Base-by-base conservation (phyloP, 176 grass and related monocot species). In the Triticum timopheevii region DNA sequence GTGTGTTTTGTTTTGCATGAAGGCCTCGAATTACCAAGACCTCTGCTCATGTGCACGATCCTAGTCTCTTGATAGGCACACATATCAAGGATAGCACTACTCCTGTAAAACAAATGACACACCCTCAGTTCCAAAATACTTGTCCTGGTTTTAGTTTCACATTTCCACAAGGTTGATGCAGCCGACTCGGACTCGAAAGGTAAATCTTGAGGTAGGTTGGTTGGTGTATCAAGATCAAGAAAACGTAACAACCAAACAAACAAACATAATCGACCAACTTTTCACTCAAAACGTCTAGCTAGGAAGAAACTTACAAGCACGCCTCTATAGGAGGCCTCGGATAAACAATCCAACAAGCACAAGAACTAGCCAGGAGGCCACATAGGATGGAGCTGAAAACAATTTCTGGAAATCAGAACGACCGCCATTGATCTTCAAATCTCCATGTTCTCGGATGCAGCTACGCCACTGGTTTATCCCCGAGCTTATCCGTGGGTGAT, bases 261-360 rank as follows among this genome's bases (percentile, higher is more conserved):
- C 44, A 17, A 52, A 52, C 54, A 58, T 22, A 58, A 19, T 2
- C 20, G 20, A 7, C 19, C 7, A 58, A 22, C 54, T 58, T 58
- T 6, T 20, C 54, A 20, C 17, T 58, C 54, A 58, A 58, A 58
- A 58, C 54, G 19, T 58, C 54, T 20, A 58, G 54, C 54, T 58
- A 58, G 54, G 54, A 25, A 73, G 56, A 65, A 73, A 73, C 42
- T 54, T 84, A 84, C 87, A 80, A 80, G 8, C 71, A 80, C 63
- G 44, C 65, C 69, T 81, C 33, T 49, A 74, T 49, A 28, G 23
- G 19, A 40, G 42, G 44, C 62, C 22, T 56, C 79, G 33, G 2
- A 24, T 45, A 34, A 77, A 69, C 62, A 8, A 76, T 69, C 66
- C 45, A 45, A 28, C 16, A 12, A 44, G 13, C 38, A 77, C 13